phyloP scores from a whole-genome alignment of 2,329 filamentous ascomycete genomes.

The Epichloe coenophiala region DNA sequence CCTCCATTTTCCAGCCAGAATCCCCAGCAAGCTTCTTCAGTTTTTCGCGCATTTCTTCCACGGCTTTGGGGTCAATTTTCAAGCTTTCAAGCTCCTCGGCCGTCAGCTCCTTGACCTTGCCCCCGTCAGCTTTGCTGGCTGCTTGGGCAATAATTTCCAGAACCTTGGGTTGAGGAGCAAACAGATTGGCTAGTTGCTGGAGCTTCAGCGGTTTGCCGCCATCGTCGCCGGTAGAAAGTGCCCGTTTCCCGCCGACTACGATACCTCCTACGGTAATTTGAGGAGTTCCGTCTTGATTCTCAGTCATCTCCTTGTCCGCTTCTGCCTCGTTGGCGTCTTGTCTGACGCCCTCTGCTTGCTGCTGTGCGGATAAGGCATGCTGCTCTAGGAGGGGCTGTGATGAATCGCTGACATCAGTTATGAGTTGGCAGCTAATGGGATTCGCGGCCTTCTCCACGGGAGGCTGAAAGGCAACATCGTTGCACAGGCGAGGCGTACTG shows the following conservation, averaged over 20 bases:
- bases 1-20: constrained; percentile 66
- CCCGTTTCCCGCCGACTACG: constrained; percentile 35
- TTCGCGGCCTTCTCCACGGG: constrained; percentile 67
- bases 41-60: constrained; percentile 56
- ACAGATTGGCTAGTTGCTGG: constrained; percentile 10
- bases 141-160: constrained; percentile 31
- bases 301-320: constrained; percentile 5
- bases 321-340: constrained; percentile 7
- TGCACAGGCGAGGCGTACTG: constrained; percentile 76
- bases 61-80: constrained; percentile 49
- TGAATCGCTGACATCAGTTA: constrained; percentile 39
- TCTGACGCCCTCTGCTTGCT: constrained; percentile 12
- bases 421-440: constrained; percentile 60
- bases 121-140: constrained; percentile 41
- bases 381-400: constrained; percentile 26
- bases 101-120: constrained; percentile 45
- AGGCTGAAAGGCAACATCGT: constrained; percentile 74
- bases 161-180: constrained; percentile 14
- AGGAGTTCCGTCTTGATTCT: constrained; percentile 19
- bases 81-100: constrained; percentile 55
- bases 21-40: constrained; percentile 56
- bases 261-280: constrained; percentile 37
- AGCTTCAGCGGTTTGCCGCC: constrained; percentile 35
- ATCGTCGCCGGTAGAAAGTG: constrained; percentile 32
- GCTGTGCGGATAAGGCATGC: constrained; percentile 18